phyloP scores from a whole-genome alignment of 1,139 yeast species.

The Magnusiomyces magnusii region DNA sequence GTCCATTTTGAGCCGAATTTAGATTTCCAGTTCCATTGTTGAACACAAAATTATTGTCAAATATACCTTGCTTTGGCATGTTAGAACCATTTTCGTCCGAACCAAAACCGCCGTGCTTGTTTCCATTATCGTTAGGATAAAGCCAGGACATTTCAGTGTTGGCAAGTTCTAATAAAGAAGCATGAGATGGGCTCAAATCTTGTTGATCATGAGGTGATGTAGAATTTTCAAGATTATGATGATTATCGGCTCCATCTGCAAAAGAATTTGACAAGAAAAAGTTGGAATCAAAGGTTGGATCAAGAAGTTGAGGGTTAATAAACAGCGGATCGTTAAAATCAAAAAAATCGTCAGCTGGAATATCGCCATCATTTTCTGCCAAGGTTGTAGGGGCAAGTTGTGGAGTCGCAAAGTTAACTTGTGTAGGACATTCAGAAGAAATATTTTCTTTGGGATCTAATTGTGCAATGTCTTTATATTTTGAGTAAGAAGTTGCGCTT shows the following conservation, averaged over 20 bases:
- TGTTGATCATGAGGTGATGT: not conserved
- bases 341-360: slow-evolving; percentile 24
- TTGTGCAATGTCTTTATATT: slow-evolving; percentile 37
- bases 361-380: slow-evolving; percentile 22
- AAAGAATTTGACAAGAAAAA: slow-evolving; percentile 5
- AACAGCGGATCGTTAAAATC: slow-evolving; percentile 26
- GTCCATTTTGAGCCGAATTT: no score
- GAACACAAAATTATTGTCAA: no score
- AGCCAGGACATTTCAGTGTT: slow-evolving; percentile 18
- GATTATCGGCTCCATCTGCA: not conserved
- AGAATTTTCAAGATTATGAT: not conserved
- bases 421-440: slow-evolving; percentile 41
- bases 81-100: no score
- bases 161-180: not conserved
- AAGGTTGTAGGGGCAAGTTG: slow-evolving; percentile 42
- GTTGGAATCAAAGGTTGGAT: slow-evolving; percentile 13
- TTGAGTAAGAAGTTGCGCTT: slow-evolving; percentile 60
- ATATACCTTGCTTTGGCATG: no score
- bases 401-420: slow-evolving; percentile 75
- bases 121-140: slow-evolving; percentile 6
- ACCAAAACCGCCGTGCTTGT: not conserved
- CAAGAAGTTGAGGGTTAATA: slow-evolving; percentile 32
- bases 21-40: no score
- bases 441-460: slow-evolving; percentile 29
- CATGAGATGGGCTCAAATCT: slow-evolving; percentile 9